Conservation (phyloP, 352 stramenopile species). For the Globisporangium irregulare region DNA sequence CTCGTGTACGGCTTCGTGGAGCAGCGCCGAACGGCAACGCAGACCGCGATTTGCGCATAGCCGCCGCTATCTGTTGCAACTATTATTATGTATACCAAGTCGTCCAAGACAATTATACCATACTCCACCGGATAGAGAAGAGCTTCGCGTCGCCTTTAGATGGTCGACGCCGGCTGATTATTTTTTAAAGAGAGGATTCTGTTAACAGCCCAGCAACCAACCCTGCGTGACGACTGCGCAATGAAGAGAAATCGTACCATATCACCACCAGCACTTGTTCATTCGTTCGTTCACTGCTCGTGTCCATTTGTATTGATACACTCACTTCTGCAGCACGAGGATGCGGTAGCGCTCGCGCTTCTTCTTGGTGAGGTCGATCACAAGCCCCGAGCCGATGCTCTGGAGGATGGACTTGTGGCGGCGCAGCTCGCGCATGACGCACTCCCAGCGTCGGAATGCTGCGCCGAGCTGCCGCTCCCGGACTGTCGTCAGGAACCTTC, state of each 20-base stretch:
- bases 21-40: background rate
- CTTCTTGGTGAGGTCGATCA: constrained; percentile 60
- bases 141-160: background rate
- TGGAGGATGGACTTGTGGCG: constrained; percentile 40
- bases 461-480: constrained; percentile 44
- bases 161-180: background rate
- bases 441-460: constrained; percentile 61
- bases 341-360: constrained; percentile 63
- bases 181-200: background rate
- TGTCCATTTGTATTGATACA: background rate
- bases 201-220: background rate
- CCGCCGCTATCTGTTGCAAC: background rate
- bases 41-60: background rate
- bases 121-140: background rate
- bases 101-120: background rate
- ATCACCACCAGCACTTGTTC: background rate
- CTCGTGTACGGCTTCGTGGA: background rate
- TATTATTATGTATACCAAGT: background rate
- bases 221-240: background rate
- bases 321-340: constrained; percentile 65
- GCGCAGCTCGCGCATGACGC: constrained; percentile 34
- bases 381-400: constrained; percentile 47
- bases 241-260: constrained; percentile 4
- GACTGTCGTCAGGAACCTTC: constrained; percentile 44
- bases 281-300: background rate